phyloP scores from a whole-genome alignment of 192 early-diverging fungal genomes.

The Podila horticola region DNA sequence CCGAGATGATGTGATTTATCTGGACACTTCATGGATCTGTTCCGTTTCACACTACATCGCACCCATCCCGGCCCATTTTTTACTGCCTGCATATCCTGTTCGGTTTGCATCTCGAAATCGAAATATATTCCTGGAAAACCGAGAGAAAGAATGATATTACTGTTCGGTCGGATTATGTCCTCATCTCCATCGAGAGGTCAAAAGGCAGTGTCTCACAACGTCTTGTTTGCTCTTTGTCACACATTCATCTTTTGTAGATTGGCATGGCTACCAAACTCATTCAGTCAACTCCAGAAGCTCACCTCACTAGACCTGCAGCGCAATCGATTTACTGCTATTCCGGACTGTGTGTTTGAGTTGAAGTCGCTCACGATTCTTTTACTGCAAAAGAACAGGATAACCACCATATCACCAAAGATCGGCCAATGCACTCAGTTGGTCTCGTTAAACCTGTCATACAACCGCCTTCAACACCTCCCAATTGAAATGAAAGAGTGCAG shows the following conservation, averaged over 20 bases:
- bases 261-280: constrained; percentile 37
- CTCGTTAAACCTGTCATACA: constrained; percentile 56
- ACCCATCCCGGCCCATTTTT: too few species aligned
- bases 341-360: constrained; percentile 44
- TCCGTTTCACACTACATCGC: too few species aligned
- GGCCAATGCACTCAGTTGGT: constrained; percentile 29
- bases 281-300: constrained; percentile 38
- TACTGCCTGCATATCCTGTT: too few species aligned
- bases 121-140: too few species aligned
- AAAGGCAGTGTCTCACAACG: too few species aligned
- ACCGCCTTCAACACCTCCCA: constrained; percentile 48
- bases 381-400: constrained; percentile 58
- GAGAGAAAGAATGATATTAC: too few species aligned
- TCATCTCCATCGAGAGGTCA: not conserved
- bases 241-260: constrained; percentile 12
- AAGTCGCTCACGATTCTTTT: constrained; percentile 43
- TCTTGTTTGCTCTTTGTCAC: not conserved
- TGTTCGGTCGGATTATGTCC: too few species aligned
- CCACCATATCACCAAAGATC: constrained; percentile 16
- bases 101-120: too few species aligned
- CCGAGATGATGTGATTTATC: too few species aligned
- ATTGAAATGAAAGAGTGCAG: constrained; percentile 27
- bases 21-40: too few species aligned
- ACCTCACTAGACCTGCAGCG: constrained; percentile 52
- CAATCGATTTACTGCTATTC: constrained; percentile 54